Conservation (phyloP, 371 early-diverging fungal species). For the Rhizopus delemar region DNA sequence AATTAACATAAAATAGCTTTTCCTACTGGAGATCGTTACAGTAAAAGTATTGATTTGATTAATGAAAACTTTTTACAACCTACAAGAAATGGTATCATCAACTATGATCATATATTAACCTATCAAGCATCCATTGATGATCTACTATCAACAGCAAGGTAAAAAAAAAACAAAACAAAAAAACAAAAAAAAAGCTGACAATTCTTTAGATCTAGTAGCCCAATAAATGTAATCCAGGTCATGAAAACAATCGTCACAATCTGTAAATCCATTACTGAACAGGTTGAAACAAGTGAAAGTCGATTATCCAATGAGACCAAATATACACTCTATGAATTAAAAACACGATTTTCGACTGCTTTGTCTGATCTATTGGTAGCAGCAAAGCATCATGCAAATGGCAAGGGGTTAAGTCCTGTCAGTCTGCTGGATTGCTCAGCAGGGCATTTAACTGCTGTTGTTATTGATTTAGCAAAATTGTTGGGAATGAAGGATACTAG, state of each 20-base stretch:
- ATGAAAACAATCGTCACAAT: slow-evolving; percentile 84
- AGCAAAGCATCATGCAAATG: slow-evolving; percentile 81
- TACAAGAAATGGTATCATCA: slow-evolving; percentile 63
- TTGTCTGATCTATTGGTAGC: slow-evolving; percentile 71
- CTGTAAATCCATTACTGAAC: slow-evolving; percentile 80
- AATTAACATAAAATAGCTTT: too few species aligned
- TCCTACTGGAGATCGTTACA: background rate
- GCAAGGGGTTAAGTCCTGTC: slow-evolving; percentile 66
- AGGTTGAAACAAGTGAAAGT: slow-evolving; percentile 55
- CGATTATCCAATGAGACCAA: slow-evolving; percentile 18
- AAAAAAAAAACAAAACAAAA: slow-evolving; percentile 7
- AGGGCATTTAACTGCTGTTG: slow-evolving; percentile 71
- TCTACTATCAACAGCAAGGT: slow-evolving; percentile 66
- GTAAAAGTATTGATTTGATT: slow-evolving; percentile 32
- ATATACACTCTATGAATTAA: slow-evolving; percentile 41
- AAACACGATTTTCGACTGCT: slow-evolving; percentile 63
- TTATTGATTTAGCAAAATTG: slow-evolving; percentile 73
- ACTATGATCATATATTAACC: slow-evolving; percentile 63
- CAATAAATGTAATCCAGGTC: slow-evolving; percentile 72
- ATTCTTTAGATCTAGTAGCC: slow-evolving; percentile 55
- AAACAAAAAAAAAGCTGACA: background rate
- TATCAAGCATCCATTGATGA: slow-evolving; percentile 83
- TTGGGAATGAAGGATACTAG: slow-evolving; percentile 52
- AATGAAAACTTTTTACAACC: slow-evolving; percentile 46
- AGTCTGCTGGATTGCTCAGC: slow-evolving; percentile 79